Evolutionary conservation across 306 rosid species (phyloP).

Genomic region (Rosa rugosa): DNA sequence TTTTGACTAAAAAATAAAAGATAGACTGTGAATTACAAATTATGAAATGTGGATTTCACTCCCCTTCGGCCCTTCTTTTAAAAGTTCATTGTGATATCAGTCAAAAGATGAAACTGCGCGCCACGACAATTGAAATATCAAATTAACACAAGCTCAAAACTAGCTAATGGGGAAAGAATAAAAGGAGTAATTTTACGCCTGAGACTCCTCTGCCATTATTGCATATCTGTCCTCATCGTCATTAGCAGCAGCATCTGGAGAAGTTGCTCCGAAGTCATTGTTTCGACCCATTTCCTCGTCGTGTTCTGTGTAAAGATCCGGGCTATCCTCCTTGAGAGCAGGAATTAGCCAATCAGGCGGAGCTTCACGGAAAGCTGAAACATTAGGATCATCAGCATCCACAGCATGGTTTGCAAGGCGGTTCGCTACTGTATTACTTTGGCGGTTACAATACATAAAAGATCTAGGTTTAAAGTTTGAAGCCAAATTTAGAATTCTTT

Average conservation of each 20-base stretch:
- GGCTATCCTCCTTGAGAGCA: background rate
- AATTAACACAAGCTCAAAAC: too few species aligned
- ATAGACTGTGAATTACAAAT: too few species aligned
- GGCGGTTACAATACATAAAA: background rate
- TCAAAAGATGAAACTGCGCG: too few species aligned
- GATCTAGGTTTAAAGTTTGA: background rate
- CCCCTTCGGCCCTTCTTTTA: too few species aligned
- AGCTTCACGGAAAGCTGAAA: background rate
- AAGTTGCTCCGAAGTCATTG: background rate
- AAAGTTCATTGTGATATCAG: too few species aligned
- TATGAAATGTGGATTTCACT: too few species aligned
- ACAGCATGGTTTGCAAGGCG: background rate
- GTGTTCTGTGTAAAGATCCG: background rate
- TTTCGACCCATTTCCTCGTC: background rate
- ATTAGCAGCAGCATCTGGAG: background rate
- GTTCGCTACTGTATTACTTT: background rate
- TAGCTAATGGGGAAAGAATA: background rate
- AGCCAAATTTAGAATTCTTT: background rate
- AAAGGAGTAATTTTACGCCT: too few species aligned
- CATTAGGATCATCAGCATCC: background rate
- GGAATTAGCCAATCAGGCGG: background rate
- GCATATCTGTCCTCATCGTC: background rate
- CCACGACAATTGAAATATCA: too few species aligned
- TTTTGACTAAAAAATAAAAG: too few species aligned
- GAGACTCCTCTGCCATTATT: background rate